Percentiles rank a stretch among this genome's conserved stretches.
Evolutionary conservation across 2,329 filamentous ascomycete genomes (phyloP).

Genomic region (Aureobasidium leucospermi): DNA sequence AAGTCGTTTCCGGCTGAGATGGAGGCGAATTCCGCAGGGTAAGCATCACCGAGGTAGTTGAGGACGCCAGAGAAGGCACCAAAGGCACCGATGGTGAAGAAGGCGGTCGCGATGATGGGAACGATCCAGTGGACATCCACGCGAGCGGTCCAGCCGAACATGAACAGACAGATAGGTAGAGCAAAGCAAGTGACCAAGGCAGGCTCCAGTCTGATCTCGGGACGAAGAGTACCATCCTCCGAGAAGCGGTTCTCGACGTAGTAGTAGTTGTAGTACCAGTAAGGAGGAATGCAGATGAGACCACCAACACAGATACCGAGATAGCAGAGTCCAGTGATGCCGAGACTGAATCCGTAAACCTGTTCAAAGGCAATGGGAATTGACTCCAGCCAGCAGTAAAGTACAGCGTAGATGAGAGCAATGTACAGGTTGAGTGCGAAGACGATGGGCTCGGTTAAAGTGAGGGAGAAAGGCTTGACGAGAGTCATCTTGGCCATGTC

Average conservation of each 20-base stretch:
- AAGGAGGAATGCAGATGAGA: slow-evolving; percentile 29
- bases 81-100: slow-evolving; percentile 19
- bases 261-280: slow-evolving; percentile 16
- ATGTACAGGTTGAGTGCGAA: slow-evolving; percentile 39
- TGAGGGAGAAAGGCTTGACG: slow-evolving; percentile 36
- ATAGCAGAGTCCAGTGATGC: slow-evolving; percentile 28
- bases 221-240: slow-evolving; percentile 32
- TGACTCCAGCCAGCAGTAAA: slow-evolving; percentile 39
- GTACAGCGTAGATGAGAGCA: slow-evolving; percentile 34
- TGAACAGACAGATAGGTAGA: slow-evolving; percentile 38
- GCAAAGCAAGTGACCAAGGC: slow-evolving; percentile 33
- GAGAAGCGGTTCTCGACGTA: slow-evolving; percentile 35
- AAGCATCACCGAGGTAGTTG: slow-evolving; percentile 60
- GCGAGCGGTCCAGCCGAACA: slow-evolving; percentile 36
- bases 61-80: slow-evolving; percentile 3
- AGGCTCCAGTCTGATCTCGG: slow-evolving; percentile 33
- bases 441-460: slow-evolving; percentile 33
- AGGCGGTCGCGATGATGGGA: slow-evolving; percentile 31
- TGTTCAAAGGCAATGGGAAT: slow-evolving; percentile 38
- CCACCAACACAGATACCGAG: slow-evolving; percentile 34
- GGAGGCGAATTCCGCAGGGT: slow-evolving; percentile 50
- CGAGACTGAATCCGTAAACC: slow-evolving; percentile 32
- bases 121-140: slow-evolving; percentile 33
- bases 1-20: slow-evolving; percentile 60
- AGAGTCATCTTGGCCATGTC: slow-evolving; percentile 36